Percentiles rank a stretch among this genome's conserved stretches.
These are phyloP conservation scores for Paraphoma chrysanthemicola DNA, from an alignment of 2,329 filamentous ascomycete species.

Conservation along the genomic window DNA sequence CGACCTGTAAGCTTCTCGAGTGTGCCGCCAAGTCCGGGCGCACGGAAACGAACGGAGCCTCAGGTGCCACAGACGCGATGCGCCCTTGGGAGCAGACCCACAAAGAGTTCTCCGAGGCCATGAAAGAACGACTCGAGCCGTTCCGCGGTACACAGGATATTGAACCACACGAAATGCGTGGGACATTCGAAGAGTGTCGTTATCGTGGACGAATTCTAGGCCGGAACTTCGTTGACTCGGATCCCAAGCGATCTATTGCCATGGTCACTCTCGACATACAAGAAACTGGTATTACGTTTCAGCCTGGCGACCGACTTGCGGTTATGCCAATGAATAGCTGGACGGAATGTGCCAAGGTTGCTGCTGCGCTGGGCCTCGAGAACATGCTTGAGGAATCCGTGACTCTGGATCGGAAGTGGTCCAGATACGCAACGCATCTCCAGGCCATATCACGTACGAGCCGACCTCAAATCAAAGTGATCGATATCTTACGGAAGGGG, in stretches of 20 bases:
- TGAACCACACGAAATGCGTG: constrained; percentile 63
- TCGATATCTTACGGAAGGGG: constrained; percentile 31
- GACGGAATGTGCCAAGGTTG: constrained; percentile 63
- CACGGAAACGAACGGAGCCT: constrained; percentile 46
- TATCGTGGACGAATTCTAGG: constrained; percentile 57
- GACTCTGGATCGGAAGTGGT: constrained; percentile 52
- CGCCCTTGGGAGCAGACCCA: constrained; percentile 34
- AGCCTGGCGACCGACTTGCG: constrained; percentile 61
- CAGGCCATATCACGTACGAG: constrained; percentile 14
- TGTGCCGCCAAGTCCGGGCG: constrained; percentile 62
- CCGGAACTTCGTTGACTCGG: constrained; percentile 56
- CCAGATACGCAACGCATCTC: constrained; percentile 45
- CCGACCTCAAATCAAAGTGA: constrained; percentile 21
- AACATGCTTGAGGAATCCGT: constrained; percentile 54
- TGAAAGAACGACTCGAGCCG: constrained; percentile 62
- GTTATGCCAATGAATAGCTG: constrained; percentile 64
- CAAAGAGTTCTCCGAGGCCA: constrained; percentile 58
- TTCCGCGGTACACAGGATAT: constrained; percentile 56
- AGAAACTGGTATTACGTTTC: constrained; percentile 62
- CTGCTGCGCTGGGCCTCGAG: constrained; percentile 59
- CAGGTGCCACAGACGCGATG: constrained; percentile 25
- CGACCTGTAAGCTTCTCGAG: constrained; percentile 47
- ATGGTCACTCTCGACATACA: constrained; percentile 61
- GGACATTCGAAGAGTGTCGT: constrained; percentile 62
- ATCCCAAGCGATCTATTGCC: constrained; percentile 56